Evolutionary conservation across 106 monocot genomes (phyloP), one percentile per base, ranked within the genome.

Genomic region (Acanthochlamys bracteata): DNA sequence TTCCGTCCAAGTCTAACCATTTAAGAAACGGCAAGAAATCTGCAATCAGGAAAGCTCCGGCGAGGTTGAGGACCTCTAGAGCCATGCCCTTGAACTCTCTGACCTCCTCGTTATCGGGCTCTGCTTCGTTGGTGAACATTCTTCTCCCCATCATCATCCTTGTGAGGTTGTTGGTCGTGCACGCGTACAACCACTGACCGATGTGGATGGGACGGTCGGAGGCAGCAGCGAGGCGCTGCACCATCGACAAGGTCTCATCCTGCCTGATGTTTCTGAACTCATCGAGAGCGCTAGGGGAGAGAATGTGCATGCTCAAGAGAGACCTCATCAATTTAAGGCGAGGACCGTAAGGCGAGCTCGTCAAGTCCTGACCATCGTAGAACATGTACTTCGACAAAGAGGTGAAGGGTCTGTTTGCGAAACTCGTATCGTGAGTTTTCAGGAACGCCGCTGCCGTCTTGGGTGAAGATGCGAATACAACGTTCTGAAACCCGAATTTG

Each of bases 281-380:
- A 4, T 79, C 78, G 3, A 89, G 54, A 0, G 73, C 84, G 42
- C 78, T 73, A 16, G 53, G 39, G 21, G 78, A 69, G 7, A 88
- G 72, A 19, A 89, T 73, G 56, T 82, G 72, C 0, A 73, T 55
- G 81, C 78, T 61, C 46, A 24, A 42, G 15, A 70, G 57, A 41
- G 59, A 70, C 56, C 57, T 65, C 59, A 71, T 62, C 12, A 65
- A 57, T 40, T 39, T 64, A 63, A 64, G 71, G 24, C 66, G 59
- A 4, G 53, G 27, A 12, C 70, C 70, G 25, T 70, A 60, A 8
- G 70, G 57, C 10, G 65, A 47, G 52, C 58, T 60, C 15, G 49
- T 41, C 26, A 82, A 60, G 47, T 70, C 77, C 7, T 49, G 24
- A 55, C 15, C 19, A 4, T 54, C 69, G 66, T 82, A 82, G 23